These are phyloP conservation scores for Aspergillus alliaceus DNA, from an alignment of 2,329 filamentous ascomycete species.

Conservation along the genomic window DNA sequence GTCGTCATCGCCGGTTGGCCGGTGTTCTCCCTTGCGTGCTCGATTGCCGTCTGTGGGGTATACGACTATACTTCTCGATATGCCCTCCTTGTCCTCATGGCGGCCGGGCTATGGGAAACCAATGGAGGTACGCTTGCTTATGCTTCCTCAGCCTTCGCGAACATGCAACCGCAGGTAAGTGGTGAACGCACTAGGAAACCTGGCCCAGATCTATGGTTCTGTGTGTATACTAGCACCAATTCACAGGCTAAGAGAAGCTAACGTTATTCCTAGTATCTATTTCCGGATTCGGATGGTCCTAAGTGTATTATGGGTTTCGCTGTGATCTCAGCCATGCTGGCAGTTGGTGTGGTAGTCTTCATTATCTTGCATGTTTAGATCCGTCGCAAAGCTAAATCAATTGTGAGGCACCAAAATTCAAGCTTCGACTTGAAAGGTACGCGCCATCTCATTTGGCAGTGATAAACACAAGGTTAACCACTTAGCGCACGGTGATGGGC, in stretches of 20 bases:
- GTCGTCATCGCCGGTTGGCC: slow-evolving; percentile 53
- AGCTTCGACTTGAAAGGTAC: not conserved
- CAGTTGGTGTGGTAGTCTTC: slow-evolving; percentile 30
- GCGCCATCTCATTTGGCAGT: not conserved
- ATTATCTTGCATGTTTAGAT: slow-evolving; percentile 26
- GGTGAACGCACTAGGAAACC: slow-evolving; percentile 56
- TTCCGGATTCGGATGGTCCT: slow-evolving; percentile 50
- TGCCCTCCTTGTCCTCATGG: slow-evolving; percentile 57
- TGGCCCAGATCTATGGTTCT: slow-evolving; percentile 56
- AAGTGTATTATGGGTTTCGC: slow-evolving; percentile 51
- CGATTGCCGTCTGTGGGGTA: slow-evolving; percentile 45
- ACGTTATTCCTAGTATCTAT: slow-evolving; percentile 41
- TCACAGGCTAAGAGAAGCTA: not conserved
- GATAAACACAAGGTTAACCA: not conserved
- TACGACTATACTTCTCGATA: slow-evolving; percentile 57
- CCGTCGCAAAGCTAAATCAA: slow-evolving; percentile 8
- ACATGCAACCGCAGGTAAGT: slow-evolving; percentile 53
- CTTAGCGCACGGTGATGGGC: not conserved
- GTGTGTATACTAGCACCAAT: not conserved
- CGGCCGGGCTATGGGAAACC: slow-evolving; percentile 54
- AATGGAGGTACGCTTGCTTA: slow-evolving; percentile 55
- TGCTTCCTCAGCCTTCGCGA: slow-evolving; percentile 53
- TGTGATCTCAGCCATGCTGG: slow-evolving; percentile 36
- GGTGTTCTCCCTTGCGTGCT: slow-evolving; percentile 37
- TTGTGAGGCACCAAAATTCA: not conserved